Evolutionary conservation across 2,329 filamentous ascomycete genomes (phyloP).

Genomic region (Gremmenia infestans): DNA sequence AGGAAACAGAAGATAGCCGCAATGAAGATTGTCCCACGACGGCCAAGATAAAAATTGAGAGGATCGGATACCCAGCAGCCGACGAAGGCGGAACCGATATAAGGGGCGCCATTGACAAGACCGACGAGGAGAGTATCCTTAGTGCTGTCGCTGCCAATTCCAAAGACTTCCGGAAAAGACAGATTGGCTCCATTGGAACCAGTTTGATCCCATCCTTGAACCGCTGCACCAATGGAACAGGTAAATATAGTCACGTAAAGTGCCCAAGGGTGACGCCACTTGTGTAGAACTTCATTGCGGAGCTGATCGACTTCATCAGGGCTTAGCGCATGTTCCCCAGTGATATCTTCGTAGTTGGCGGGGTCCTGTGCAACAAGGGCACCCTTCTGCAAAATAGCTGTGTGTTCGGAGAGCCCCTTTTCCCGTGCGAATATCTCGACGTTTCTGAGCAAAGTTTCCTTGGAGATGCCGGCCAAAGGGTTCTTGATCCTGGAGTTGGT

Average conservation of each 20-base stretch:
- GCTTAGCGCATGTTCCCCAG: constrained; percentile 50
- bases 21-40: constrained; percentile 60
- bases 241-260: constrained; percentile 64
- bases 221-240: constrained; percentile 66
- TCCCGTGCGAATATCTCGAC: constrained; percentile 56
- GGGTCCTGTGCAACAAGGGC: constrained; percentile 73
- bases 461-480: constrained; percentile 51
- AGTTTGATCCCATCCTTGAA: constrained; percentile 47
- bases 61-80: constrained; percentile 59
- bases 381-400: constrained; percentile 58
- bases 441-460: constrained; percentile 44
- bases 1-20: constrained; percentile 57
- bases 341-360: constrained; percentile 54
- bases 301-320: constrained; percentile 58
- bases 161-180: constrained; percentile 40
- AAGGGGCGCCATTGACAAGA: constrained; percentile 47
- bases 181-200: constrained; percentile 46
- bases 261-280: constrained; percentile 59
- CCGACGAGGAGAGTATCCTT: constrained; percentile 53
- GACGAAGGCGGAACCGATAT: constrained; percentile 45
- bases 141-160: constrained; percentile 36
- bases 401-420: constrained; percentile 54
- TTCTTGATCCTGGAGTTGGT: constrained; percentile 44
- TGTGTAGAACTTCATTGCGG: constrained; percentile 60
- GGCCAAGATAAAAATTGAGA: constrained; percentile 52